Evolutionary conservation across 2,329 filamentous ascomycete species (phyloP), one percentile per base, ranked within the genome.

Genomic region (Colletotrichum musae): DNA sequence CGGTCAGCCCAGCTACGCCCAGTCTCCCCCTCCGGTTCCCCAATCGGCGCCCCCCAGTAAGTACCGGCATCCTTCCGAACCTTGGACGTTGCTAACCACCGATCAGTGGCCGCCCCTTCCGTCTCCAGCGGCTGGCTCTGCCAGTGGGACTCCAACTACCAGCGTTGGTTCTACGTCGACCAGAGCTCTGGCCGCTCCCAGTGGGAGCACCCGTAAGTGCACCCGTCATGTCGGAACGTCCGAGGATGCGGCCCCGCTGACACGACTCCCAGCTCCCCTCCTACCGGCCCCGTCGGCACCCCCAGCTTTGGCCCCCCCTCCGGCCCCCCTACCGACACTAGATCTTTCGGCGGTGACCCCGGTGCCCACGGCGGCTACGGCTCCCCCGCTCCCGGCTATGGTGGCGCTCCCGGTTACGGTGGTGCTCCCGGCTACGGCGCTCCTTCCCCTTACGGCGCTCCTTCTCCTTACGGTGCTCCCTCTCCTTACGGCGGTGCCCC

Each of bases 111-210:
- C 39, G 70, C 70, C 47, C 70, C 70, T 32, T 57, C 70, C 70
- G 81, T 91, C 72, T 85, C 90, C 26, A 75, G 83, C 58, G 90
- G 90, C 72, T 93, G 91, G 90, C 80, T 82, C 32, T 83, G 89
- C 26, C 87, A 91, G 77, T 93, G 86, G 79, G 90, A 93, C 72
- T 85, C 88, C 66, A 83, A 82, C 45, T 61, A 84, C 69, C 87
- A 90, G 75, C 87, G 88, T 64, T 92, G 88, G 82, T 92, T 88
- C 80, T 93, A 91, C 75, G 83, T 89, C 65, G 89, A 92, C 77
- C 81, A 88, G 65, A 82, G 86, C 54, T 88, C 88, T 13, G 88
- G 89, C 21, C 86, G 85, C 67, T 86, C 88, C 0, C 89, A 92
- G 77, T 92, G 90, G 90, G 88, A 91, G 71, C 82, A 85, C 16